phyloP scores from a whole-genome alignment of 2,329 filamentous ascomycete genomes.

The Huntiella omanensis region DNA sequence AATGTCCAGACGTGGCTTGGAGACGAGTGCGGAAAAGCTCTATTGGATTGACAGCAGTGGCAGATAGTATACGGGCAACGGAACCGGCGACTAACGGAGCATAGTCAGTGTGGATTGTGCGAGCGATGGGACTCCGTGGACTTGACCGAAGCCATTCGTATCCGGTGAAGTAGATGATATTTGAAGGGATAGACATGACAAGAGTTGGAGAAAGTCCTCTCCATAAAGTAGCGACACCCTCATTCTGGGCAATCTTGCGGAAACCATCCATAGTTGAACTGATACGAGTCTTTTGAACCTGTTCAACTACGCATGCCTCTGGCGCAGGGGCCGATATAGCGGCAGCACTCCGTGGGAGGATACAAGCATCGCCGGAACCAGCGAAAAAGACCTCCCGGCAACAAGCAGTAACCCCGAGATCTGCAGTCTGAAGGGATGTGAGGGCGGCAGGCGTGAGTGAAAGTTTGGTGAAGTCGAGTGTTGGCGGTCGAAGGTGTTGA shows the following conservation, averaged over 20 bases:
- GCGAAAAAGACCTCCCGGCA: conserved; percentile 97
- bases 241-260: conserved; percentile 84
- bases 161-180: conserved; percentile 96
- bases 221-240: conserved; percentile 76
- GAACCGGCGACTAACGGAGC: conserved; percentile 67
- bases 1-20: conserved; percentile 49
- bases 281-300: conserved; percentile 65
- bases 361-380: conserved; percentile 62
- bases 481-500: conserved; percentile 36
- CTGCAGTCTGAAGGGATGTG: conserved; percentile 52
- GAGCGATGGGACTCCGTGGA: conserved; percentile 49
- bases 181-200: conserved; percentile 82
- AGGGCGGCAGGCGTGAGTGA: conserved; percentile 31
- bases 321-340: conserved; percentile 28
- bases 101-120: conserved; percentile 45
- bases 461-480: conserved; percentile 37
- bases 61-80: conserved; percentile 59
- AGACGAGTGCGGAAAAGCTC: conserved; percentile 89
- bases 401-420: conserved; percentile 82
- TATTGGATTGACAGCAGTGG: conserved; percentile 68
- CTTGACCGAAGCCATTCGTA: conserved; percentile 86
- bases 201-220: conserved; percentile 84
- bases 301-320: conserved; percentile 68
- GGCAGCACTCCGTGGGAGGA: conserved; percentile 44
- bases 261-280: conserved; percentile 83